A percentile compares a stretch with the other conserved stretches of the same genome.
These are phyloP conservation scores for Firmiana major DNA, from an alignment of 345 rosid species.

Conservation along the genomic window DNA sequence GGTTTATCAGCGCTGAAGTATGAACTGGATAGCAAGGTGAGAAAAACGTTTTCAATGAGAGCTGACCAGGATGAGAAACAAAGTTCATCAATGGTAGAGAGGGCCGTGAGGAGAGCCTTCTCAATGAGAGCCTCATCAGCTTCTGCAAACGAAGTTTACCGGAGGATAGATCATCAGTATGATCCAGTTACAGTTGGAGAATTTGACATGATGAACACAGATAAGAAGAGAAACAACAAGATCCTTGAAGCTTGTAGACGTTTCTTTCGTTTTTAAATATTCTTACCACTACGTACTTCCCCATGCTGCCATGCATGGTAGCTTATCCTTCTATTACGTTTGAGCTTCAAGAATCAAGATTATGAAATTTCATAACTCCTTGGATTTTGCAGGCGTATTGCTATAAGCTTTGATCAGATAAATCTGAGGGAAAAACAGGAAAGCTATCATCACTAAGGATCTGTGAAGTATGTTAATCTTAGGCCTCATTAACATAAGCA, in stretches of 20 bases:
- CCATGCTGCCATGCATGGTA: background rate
- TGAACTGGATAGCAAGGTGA: slow-evolving; percentile 1
- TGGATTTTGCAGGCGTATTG: too few species aligned
- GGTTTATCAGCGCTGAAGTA: background rate
- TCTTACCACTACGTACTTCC: background rate
- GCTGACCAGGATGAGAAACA: background rate
- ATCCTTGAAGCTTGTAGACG: slow-evolving; percentile 14
- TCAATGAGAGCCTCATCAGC: slow-evolving; percentile 10
- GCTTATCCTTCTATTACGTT: too few species aligned
- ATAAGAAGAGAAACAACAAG: background rate
- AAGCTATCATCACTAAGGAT: too few species aligned
- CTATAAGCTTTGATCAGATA: too few species aligned
- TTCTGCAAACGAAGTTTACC: background rate
- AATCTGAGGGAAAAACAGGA: too few species aligned
- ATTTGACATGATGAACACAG: background rate
- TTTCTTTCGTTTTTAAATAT: slow-evolving; percentile 1
- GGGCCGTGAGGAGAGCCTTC: slow-evolving; percentile 13
- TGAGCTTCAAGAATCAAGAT: too few species aligned
- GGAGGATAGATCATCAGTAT: slow-evolving; percentile 1
- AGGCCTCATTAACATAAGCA: too few species aligned
- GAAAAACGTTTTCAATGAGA: slow-evolving; percentile 11
- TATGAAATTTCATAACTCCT: too few species aligned
- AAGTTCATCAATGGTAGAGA: background rate
- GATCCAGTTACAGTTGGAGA: background rate
- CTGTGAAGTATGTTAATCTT: too few species aligned